Base-by-base conservation (phyloP, 225 moss, liverwort and hornwort genomes). In the Physcomitrellopsis africana region DNA sequence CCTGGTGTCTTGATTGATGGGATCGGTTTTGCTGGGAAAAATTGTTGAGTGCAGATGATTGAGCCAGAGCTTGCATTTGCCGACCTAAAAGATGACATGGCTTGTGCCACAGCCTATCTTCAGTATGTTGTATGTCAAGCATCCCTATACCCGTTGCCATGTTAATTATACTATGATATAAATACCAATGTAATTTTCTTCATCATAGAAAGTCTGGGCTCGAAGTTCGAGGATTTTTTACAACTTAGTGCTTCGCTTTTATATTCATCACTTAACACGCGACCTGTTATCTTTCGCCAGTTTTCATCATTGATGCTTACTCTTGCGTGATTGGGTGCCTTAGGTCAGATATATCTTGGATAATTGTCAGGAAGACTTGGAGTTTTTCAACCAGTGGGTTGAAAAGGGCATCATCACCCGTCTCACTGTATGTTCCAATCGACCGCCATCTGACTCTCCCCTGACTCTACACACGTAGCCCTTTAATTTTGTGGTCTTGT, bases 11-110 rank as follows among this genome's bases (percentile, higher is more conserved):
- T 24, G 42, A 11, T 71, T 60, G 80, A 12, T 41, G 64, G 44
- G 74, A 16, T 48, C 85, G 66, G 79, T 74, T 48, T 55, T 69
- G 44, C 45, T 46, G 8, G 60, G 51, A 49, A 60, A 32, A 68
- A 76, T 5, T 46, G 29, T 65, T 72, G 72, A n/a, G 55, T 76
- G 84, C 89, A 96, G 96, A 97, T 97, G 97, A 94, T 97, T 79
- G 97, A 97, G 79, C 97, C 97, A n/a, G 97, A 97, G 83, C 91
- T 97, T 84, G 94, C 97, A 63, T 97, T 97, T 82, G 85, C 94
- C 60, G 97, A 97, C 81, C 72, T 97, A 77, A 92, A 81, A 76
- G 94, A 97, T 79, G 93, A 94, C 72, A 97, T 94, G 96, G 92
- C 96, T 48, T 97, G 96, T 69, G 94, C 96, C 62, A 92, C 93